phyloP scores from a whole-genome alignment of 2,329 filamentous ascomycete genomes.

The Xylaria sp. region DNA sequence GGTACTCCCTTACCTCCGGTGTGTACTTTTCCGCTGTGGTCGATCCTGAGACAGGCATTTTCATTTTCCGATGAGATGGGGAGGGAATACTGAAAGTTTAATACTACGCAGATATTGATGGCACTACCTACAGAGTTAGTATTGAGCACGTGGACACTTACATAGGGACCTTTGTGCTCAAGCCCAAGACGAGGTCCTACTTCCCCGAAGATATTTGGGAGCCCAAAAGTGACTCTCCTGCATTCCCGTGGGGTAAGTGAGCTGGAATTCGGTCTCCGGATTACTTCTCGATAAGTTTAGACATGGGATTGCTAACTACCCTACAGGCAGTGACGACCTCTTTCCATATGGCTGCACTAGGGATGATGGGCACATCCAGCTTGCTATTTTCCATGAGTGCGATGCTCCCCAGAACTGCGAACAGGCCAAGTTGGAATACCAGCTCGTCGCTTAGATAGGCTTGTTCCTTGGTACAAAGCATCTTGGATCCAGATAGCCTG shows the following conservation, averaged over 20 bases:
- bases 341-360: background rate
- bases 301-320: background rate
- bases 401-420: background rate
- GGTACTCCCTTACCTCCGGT: background rate
- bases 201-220: background rate
- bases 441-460: background rate
- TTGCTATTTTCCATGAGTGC: background rate
- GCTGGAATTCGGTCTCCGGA: too few relatives aligned
- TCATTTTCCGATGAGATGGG: too few relatives aligned
- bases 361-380: constrained; percentile 3
- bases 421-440: constrained; percentile 7
- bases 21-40: background rate
- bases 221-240: background rate
- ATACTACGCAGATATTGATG: background rate
- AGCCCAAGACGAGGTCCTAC: background rate
- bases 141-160: background rate
- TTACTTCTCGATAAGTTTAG: background rate
- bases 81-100: background rate
- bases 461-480: too few relatives aligned
- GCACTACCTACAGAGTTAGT: background rate
- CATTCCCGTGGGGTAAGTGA: background rate
- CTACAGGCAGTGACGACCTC: background rate
- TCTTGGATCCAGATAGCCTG: too few relatives aligned
- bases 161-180: background rate
- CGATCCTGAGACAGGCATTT: too few relatives aligned